Conservation (phyloP, 2,329 filamentous ascomycete species). For the Raffaelea deltoideospora region DNA sequence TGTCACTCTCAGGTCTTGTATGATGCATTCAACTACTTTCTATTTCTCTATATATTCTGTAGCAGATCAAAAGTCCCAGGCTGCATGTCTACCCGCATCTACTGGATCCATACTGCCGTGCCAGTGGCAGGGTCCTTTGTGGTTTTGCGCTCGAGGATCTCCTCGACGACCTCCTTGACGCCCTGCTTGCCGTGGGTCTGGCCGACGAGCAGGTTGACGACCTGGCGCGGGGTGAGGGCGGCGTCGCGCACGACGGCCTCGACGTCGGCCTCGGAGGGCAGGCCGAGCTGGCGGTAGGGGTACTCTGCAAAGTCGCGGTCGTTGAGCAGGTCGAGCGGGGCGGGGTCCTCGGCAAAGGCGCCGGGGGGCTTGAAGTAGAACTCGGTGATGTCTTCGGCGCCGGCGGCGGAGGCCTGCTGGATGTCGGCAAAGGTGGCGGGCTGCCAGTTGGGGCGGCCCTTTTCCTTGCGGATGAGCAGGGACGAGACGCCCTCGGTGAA, state of each 20-base stretch:
- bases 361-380: slow-evolving; percentile 49
- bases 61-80: not conserved
- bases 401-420: too few relatives aligned
- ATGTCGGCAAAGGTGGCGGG: slow-evolving; percentile 60
- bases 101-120: slow-evolving; percentile 15
- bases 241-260: slow-evolving; percentile 25
- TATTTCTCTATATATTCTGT: not conserved
- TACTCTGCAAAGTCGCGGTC: slow-evolving; percentile 53
- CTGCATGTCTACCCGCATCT: not conserved
- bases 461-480: slow-evolving; percentile 53
- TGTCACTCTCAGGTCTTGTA: too few relatives aligned
- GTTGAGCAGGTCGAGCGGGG: slow-evolving; percentile 45
- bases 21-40: too few relatives aligned
- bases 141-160: slow-evolving; percentile 53
- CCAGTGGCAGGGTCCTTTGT: slow-evolving; percentile 11
- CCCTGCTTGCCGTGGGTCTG: slow-evolving; percentile 51
- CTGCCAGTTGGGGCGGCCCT: slow-evolving; percentile 54
- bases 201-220: slow-evolving; percentile 47
- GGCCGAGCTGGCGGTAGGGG: slow-evolving; percentile 52
- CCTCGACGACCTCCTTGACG: slow-evolving; percentile 49
- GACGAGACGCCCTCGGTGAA: slow-evolving; percentile 86
- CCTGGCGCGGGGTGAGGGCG: slow-evolving; percentile 32
- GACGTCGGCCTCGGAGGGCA: slow-evolving; percentile 58
- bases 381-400: slow-evolving; percentile 37
- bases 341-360: slow-evolving; percentile 18